phyloP scores from a whole-genome alignment of 306 rosid genomes.

The Styphnolobium japonicum region DNA sequence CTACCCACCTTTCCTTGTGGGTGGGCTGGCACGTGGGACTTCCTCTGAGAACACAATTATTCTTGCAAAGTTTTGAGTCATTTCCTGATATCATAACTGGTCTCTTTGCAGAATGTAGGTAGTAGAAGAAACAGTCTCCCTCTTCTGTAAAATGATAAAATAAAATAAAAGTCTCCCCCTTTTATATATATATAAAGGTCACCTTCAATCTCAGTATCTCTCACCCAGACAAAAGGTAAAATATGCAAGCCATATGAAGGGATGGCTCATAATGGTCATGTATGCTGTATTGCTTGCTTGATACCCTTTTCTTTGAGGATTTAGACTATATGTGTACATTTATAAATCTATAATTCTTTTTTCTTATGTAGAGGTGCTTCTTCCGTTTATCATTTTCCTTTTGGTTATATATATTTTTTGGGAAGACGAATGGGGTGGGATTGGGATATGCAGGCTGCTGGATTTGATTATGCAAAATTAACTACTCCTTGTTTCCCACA shows the following conservation, averaged over 20 bases:
- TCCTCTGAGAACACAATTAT: not conserved
- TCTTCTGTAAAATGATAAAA: slow-evolving; percentile 6
- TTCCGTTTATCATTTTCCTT: not conserved
- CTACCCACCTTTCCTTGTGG: not conserved
- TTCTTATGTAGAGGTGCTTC: not conserved
- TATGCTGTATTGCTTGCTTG: not conserved
- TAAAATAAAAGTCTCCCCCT: not conserved
- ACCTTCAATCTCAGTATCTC: not conserved
- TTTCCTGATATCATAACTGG: not conserved
- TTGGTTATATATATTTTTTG: not conserved
- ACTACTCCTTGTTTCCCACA: slow-evolving; percentile 23
- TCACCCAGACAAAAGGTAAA: not conserved
- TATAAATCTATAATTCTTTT: not conserved
- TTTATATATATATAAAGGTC: not conserved
- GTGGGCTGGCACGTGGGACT: not conserved
- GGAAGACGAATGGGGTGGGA: not conserved
- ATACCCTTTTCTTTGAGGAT: not conserved
- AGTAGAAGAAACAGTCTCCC: not conserved
- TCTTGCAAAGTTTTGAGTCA: not conserved
- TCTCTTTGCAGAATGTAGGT: not conserved
- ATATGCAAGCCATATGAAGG: not conserved
- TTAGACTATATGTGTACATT: not conserved
- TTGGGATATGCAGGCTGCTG: not conserved
- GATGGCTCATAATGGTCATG: not conserved
- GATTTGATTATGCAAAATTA: slow-evolving; percentile 15